Base-by-base conservation (phyloP, 192 early-diverging fungal species). In the Allomyces javanicus region DNA sequence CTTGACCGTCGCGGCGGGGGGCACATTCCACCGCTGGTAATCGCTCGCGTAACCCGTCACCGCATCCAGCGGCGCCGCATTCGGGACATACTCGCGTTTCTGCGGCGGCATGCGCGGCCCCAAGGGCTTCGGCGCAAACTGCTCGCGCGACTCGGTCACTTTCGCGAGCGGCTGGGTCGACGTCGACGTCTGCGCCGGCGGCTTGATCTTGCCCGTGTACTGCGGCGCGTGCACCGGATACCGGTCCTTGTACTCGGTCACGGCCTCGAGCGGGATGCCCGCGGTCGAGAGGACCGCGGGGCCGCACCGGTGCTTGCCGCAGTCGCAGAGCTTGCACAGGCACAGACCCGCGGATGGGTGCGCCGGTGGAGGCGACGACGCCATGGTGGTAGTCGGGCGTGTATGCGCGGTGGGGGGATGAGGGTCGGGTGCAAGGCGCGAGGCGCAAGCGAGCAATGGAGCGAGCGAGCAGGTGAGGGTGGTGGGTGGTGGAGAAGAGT, bases 191-290 rank as follows among this genome's bases (percentile, higher is more conserved):
- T 58, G 50, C 50, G 50, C 17, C 50, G 50, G 50, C 50, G 50
- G 50, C 21, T 58, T 58, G 21, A 14, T 14, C 50, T 58, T 14
- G 50, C 50, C 50, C 17, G 50, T 58, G 50, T 21, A 58, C 17
- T 21, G 12, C 17, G 21, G 17, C 17, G 50, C 17, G 50, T 58
- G 50, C 50, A n/a, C 21, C 50, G 50, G 50, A 12, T 21, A 58
- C 50, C 50, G 50, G 21, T 58, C 50, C 50, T 58, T 58, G 50
- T 58, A 58, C 50, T 58, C 50, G 50, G 50, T 58, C 50, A 58
- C 50, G 17, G 17, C 50, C 9, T 58, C 50, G 17, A 58, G 12
- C 50, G 50, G 50, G 17, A 14, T 12, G 3, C 17, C 50, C 26
- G 26, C 26, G 4, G 7, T 40, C 50, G 50, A 58, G 50, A 58